Evolutionary conservation across 805 yeast genomes (phyloP).

Genomic region (Starmerella powellii): DNA sequence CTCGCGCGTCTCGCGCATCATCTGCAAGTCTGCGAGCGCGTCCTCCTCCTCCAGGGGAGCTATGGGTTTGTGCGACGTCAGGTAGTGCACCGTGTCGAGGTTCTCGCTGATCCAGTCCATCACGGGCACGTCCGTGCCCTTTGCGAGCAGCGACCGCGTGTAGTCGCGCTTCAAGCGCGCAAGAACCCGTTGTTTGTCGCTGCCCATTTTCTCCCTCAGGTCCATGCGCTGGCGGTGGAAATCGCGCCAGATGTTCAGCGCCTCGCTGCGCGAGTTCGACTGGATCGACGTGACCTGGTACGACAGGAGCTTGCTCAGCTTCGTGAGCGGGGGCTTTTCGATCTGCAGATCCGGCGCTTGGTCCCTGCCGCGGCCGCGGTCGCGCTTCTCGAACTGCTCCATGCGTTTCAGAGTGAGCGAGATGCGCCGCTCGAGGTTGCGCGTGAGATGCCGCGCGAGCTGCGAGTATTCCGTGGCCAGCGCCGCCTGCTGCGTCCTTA

Average conservation of each 20-base stretch:
- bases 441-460: slow-evolving; percentile 17
- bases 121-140: slow-evolving; percentile 14
- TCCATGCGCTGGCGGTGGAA: slow-evolving; percentile 23
- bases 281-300: slow-evolving; percentile 15
- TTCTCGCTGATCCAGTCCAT: slow-evolving; percentile 23
- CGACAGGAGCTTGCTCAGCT: slow-evolving; percentile 11
- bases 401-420: slow-evolving; percentile 17
- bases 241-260: slow-evolving; percentile 25
- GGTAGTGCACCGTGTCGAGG: slow-evolving; percentile 22
- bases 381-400: slow-evolving; percentile 13
- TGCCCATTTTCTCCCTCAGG: slow-evolving; percentile 22
- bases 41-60: slow-evolving; percentile 19
- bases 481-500: slow-evolving; percentile 13
- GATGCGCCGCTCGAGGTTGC: slow-evolving; percentile 19
- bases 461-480: slow-evolving; percentile 18
- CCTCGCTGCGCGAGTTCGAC: slow-evolving; percentile 13
- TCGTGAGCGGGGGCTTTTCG: slow-evolving; percentile 12
- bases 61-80: slow-evolving; percentile 18
- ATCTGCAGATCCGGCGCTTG: background rate
- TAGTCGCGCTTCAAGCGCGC: slow-evolving; percentile 23
- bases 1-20: slow-evolving; percentile 6
- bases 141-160: slow-evolving; percentile 9
- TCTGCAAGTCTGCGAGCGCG: slow-evolving; percentile 17
- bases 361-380: background rate
- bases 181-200: slow-evolving; percentile 19